Conservation (phyloP, 1,284 basidiomycete species). For the Xerocomus minutiporus region DNA sequence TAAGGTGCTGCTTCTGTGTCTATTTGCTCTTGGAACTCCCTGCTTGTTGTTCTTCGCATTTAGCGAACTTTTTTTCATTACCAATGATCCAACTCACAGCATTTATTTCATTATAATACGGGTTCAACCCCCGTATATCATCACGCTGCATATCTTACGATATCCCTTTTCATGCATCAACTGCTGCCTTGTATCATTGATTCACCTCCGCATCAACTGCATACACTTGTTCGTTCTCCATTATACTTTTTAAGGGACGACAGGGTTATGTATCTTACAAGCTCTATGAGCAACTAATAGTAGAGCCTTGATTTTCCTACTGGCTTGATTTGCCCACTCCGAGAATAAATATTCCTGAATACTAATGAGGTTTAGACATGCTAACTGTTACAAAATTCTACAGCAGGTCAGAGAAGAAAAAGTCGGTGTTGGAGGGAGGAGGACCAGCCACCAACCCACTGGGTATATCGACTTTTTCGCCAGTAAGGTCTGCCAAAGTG, state of each 20-base stretch:
- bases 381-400: constrained; percentile 11
- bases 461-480: constrained; percentile 90
- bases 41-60: constrained; percentile 1
- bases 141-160: constrained; percentile 18
- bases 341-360: constrained; percentile 3
- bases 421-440: constrained; percentile 78
- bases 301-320: constrained; percentile 11
- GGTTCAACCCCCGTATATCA: constrained; percentile 69
- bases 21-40: background rate
- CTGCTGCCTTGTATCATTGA: constrained; percentile 34
- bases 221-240: constrained; percentile 17
- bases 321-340: background rate
- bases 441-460: constrained; percentile 64
- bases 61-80: background rate
- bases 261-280: constrained; percentile 20
- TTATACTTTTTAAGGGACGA: constrained; percentile 19
- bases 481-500: constrained; percentile 67
- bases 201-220: constrained; percentile 42
- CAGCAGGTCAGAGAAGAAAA: constrained; percentile 76
- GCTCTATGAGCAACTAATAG: constrained; percentile 24
- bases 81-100: constrained; percentile 25
- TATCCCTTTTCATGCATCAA: constrained; percentile 39
- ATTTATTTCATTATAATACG: constrained; percentile 36
- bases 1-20: constrained; percentile 5
- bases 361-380: constrained; percentile 2